Evolutionary conservation across 768 basidiomycete species (phyloP), one percentile per base, ranked within the genome.

Genomic region (Leucocoprinus sp.): DNA sequence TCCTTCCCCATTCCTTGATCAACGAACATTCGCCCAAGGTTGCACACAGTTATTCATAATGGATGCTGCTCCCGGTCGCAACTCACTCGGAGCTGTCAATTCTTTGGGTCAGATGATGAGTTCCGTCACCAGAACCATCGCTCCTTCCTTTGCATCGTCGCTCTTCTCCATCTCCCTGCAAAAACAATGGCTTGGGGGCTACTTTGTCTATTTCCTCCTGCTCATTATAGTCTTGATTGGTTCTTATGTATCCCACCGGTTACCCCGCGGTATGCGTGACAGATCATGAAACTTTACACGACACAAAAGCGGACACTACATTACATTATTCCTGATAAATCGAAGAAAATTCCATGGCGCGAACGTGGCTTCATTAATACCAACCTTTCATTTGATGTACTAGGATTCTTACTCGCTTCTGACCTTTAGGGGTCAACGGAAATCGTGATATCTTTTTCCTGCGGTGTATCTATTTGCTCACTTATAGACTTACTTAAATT

Each of bases 111-210:
- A 75, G 53, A 64, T 64, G 58, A 53, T 57, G 26, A 62, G 64
- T 31, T 64, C 64, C 45, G 38, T 63, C 8, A 63, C 65, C 56
- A 61, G 62, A 28, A 58, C 64, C 0, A 69, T 69, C 44, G 82
- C 77, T 2, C 82, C 82, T 12, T 75, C 75, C 5, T 57, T 65
- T 7, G 66, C 74, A 0, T 75, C 72, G 43, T 79, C 78, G 24
- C 65, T 81, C 42, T 84, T 80, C 62, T 79, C 81, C 35, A 52
- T 80, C 19, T 80, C 80, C 0, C 65, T 76, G 23, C 62, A 74
- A 44, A 61, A 62, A 35, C 57, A 68, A 24, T 65, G 71, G 48
- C 54, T 77, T 43, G 67, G 69, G 5, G 76, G 78, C n/a, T 60
- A 67, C 39, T 57, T 80, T 28, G 76, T 77, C 5, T 78, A 79